Evolutionary conservation across 1,284 basidiomycete species (phyloP), one percentile per base, ranked within the genome.

Genomic region (Irpex sp.): DNA sequence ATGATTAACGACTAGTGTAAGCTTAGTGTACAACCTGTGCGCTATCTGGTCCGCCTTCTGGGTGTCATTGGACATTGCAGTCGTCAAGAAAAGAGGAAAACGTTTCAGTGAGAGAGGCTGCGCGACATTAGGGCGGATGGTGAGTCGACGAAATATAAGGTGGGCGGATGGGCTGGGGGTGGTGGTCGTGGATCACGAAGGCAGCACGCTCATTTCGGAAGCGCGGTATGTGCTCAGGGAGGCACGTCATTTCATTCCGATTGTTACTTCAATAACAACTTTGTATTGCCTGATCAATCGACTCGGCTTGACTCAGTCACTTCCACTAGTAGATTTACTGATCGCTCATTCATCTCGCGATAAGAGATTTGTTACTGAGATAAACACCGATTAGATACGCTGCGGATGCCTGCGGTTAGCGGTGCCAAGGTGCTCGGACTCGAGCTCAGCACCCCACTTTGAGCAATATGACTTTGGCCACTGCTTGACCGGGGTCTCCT

Each of bases 1-100:
- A 74, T 90, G 78, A 72, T 86, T 81, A 67, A 93, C 80, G 68
- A 90, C 82, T 69, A 88, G 84, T 71, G 83, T 84, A 64, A 92
- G 84, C 79, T 93, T 93, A 61, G 85, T 83, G 77, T 90, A 92
- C 75, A 91, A 86, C 72, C 87, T 85, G 75, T 88, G 85, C 61
- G 88, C 87, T 71, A 93, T 92, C 80, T 92, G 89, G 82, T 93
- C 89, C 67, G 89, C 87, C 79, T 86, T 91, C 74, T 84, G 83
- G 68, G 77, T 80, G 75, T 88, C 85, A 81, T 81, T 81, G 71
- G 75, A 76, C 76, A 77, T 78, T 71, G 76, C 74, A 74, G 68
- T 65, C 65, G 64, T 66, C 62, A 68, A 64, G 63, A 57, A 58
- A 61, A 61, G 64, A 26, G 21, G 21, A 26, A 26, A 26, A 26